phyloP scores from a whole-genome alignment of 345 rosid species.

The Eucalyptus paniculata region DNA sequence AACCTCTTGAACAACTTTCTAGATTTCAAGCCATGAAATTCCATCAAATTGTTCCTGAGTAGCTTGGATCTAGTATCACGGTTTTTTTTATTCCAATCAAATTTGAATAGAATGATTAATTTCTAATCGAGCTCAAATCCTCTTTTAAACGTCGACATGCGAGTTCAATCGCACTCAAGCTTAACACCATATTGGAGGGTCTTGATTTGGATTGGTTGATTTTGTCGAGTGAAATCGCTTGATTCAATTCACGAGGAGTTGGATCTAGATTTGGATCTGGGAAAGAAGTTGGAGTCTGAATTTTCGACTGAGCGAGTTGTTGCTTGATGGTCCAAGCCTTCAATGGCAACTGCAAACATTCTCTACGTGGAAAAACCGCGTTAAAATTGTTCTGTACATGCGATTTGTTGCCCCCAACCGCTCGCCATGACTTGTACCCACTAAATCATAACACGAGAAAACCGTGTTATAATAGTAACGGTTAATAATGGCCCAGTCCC shows the following conservation, averaged over 20 bases:
- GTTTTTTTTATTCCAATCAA: neutral
- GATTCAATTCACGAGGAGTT: rapidly evolving
- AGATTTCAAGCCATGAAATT: neutral
- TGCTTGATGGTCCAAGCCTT: neutral
- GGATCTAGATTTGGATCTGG: neutral
- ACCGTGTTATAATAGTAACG: neutral
- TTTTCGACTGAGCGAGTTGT: neutral
- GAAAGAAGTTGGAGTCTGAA: too few relatives aligned
- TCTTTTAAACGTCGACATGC: neutral
- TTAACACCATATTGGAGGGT: neutral
- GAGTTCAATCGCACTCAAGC: neutral
- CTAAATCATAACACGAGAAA: neutral
- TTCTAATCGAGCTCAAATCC: neutral
- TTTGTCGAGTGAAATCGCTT: neutral
- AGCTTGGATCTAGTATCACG: neutral
- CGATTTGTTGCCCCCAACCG: neutral
- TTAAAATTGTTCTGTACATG: neutral
- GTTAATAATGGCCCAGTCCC: neutral
- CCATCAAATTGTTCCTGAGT: neutral
- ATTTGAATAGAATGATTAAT: neutral
- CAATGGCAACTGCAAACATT: neutral
- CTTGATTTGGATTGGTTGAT: neutral
- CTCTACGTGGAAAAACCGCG: neutral
- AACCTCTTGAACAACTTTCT: neutral
- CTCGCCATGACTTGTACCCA: neutral